A percentile compares a stretch with the other conserved stretches of the same genome.
phyloP scores from a whole-genome alignment of 805 yeast genomes.

The Ogataea neopini region DNA sequence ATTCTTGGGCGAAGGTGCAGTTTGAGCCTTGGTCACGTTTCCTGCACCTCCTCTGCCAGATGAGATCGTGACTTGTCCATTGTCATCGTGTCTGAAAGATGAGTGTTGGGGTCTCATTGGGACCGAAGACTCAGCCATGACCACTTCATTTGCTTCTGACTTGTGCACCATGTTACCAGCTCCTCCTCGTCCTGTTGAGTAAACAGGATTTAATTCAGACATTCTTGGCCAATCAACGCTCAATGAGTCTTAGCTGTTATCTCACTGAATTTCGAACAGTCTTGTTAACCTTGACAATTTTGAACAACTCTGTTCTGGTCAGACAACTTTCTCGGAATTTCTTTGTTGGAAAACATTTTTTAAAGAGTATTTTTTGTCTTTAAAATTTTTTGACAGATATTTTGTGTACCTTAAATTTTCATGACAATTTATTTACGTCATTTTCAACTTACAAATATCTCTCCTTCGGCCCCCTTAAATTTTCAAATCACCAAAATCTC shows the following conservation, averaged over 20 bases:
- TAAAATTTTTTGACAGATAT: neutral
- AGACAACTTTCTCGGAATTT: too few relatives aligned
- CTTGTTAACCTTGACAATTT: too few relatives aligned
- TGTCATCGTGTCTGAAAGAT: constrained; percentile 31
- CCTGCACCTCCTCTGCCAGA: constrained; percentile 63
- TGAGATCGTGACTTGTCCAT: constrained; percentile 42
- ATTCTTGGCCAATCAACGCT: constrained; percentile 5
- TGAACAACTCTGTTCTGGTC: too few relatives aligned
- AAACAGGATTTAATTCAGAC: constrained; percentile 26
- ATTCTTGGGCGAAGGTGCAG: constrained; percentile 44
- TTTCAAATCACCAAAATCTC: constrained; percentile 10
- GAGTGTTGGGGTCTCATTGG: constrained; percentile 9
- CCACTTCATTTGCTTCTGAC: constrained; percentile 27
- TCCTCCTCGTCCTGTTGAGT: constrained; percentile 39
- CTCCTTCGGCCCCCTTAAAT: neutral
- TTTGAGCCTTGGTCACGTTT: constrained; percentile 43
- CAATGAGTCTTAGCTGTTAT: too few relatives aligned
- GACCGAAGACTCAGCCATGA: constrained; percentile 16
- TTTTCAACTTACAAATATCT: neutral
- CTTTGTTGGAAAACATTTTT: neutral
- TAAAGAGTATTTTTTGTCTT: neutral
- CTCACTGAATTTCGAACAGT: too few relatives aligned
- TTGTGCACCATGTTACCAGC: constrained; percentile 35
- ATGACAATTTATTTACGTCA: neutral
- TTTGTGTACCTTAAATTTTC: neutral